Evolutionary conservation across 208 protist species (phyloP).

Genomic region (Leptomonas pyrrhocoris): DNA sequence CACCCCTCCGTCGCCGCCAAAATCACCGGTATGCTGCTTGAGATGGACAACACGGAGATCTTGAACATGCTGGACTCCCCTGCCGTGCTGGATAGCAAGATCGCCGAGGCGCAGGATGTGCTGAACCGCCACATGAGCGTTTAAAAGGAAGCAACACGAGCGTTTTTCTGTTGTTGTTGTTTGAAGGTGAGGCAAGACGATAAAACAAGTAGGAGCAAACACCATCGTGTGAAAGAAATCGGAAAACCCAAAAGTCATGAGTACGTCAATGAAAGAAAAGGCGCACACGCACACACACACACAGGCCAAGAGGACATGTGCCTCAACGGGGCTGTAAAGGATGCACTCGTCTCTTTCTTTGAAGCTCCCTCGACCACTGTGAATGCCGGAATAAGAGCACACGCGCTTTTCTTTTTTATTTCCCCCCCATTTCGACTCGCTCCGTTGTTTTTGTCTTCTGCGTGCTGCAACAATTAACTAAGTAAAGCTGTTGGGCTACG

Average conservation of each 20-base stretch:
- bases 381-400: conserved; percentile 7
- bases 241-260: no score
- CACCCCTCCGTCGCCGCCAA: conserved; percentile 94
- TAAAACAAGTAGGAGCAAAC: background rate
- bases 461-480: background rate
- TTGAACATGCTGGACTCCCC: conserved; percentile 95
- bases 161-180: background rate
- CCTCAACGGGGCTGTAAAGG: no score
- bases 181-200: background rate
- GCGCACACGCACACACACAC: no score
- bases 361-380: background rate
- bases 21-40: conserved; percentile 99
- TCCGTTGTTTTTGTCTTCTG: background rate
- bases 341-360: background rate
- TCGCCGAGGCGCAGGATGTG: conserved; percentile 96
- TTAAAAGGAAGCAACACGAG: conserved; percentile 24
- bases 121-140: conserved; percentile 91
- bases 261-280: no score
- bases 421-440: background rate
- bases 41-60: conserved; percentile 97
- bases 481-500: background rate
- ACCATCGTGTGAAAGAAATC: no score
- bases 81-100: conserved; percentile 93
- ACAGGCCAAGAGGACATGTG: no score
- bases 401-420: background rate